A percentile compares a stretch with the other conserved stretches of the same genome.
These are phyloP conservation scores for Tolypocladium tropicale DNA, from an alignment of 2,329 filamentous ascomycete genomes.

Conservation along the genomic window DNA sequence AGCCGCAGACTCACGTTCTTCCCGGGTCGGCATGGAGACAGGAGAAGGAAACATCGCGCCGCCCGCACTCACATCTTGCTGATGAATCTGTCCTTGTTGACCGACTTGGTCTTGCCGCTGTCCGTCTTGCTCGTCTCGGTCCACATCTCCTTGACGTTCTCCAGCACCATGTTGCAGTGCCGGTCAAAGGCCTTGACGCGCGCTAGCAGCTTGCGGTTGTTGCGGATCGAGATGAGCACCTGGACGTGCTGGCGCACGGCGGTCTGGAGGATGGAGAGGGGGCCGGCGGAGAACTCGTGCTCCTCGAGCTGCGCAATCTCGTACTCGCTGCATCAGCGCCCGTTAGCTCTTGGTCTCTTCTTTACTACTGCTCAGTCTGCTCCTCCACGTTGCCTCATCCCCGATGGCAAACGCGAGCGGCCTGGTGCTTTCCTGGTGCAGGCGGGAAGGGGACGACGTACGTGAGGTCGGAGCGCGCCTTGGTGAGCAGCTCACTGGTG, in stretches of 20 bases:
- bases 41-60: neutral
- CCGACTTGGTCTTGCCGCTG: slow-evolving; percentile 64
- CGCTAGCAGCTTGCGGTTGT: slow-evolving; percentile 95
- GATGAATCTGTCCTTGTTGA: slow-evolving; percentile 98
- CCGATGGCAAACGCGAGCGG: neutral
- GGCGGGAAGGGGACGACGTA: slow-evolving; percentile 40
- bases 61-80: slow-evolving; percentile 75
- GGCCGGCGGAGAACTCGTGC: slow-evolving; percentile 43
- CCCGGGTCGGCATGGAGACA: neutral
- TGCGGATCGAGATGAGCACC: slow-evolving; percentile 93
- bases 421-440: too few relatives aligned
- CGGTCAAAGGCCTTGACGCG: slow-evolving; percentile 97
- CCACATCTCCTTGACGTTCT: slow-evolving; percentile 98
- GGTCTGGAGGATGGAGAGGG: slow-evolving; percentile 86
- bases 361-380: too few relatives aligned
- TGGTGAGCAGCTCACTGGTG: slow-evolving; percentile 72
- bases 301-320: slow-evolving; percentile 66
- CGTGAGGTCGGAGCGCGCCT: slow-evolving; percentile 87
- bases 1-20: neutral
- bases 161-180: slow-evolving; percentile 98
- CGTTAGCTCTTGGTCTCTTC: neutral
- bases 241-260: slow-evolving; percentile 91
- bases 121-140: slow-evolving; percentile 66
- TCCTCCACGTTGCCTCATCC: neutral
- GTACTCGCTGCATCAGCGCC: slow-evolving; percentile 57